phyloP scores from a whole-genome alignment of 371 early-diverging fungal genomes.

The Thermomucor indicae-seudaticae region DNA sequence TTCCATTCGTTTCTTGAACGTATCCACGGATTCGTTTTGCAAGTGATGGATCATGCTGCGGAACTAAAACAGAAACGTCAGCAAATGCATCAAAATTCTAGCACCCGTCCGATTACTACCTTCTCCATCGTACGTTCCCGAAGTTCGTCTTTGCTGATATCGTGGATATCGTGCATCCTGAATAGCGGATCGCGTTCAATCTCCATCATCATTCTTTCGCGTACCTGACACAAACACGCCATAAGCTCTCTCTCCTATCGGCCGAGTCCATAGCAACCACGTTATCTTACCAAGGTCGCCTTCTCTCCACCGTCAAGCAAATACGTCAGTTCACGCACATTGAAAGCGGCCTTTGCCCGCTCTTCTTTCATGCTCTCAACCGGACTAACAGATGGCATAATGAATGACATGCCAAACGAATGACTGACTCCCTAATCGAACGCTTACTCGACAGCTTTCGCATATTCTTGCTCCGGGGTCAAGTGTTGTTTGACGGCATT shows the following conservation, averaged over 20 bases:
- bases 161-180: constrained; percentile 77
- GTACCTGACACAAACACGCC: constrained; percentile 37
- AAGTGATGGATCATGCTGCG: constrained; percentile 73
- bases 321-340: constrained; percentile 75
- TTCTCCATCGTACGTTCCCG: constrained; percentile 89
- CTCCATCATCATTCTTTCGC: constrained; percentile 81
- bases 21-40: constrained; percentile 68
- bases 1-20: constrained; percentile 80
- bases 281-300: constrained; percentile 44
- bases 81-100: not conserved
- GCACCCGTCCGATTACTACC: constrained; percentile 2
- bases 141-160: constrained; percentile 70
- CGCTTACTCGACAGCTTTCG: constrained; percentile 26
- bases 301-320: constrained; percentile 78
- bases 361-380: constrained; percentile 58
- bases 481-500: constrained; percentile 26
- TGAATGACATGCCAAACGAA: not conserved
- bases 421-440: no score
- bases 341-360: constrained; percentile 72
- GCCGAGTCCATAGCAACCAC: no score
- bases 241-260: not conserved
- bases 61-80: constrained; percentile 29
- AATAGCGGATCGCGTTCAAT: constrained; percentile 88
- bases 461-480: constrained; percentile 18
- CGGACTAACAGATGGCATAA: constrained; percentile 19